Evolutionary conservation across 2,329 filamentous ascomycete genomes (phyloP), one percentile per base, ranked within the genome.

Genomic region (Drechslerella coelobrocha): DNA sequence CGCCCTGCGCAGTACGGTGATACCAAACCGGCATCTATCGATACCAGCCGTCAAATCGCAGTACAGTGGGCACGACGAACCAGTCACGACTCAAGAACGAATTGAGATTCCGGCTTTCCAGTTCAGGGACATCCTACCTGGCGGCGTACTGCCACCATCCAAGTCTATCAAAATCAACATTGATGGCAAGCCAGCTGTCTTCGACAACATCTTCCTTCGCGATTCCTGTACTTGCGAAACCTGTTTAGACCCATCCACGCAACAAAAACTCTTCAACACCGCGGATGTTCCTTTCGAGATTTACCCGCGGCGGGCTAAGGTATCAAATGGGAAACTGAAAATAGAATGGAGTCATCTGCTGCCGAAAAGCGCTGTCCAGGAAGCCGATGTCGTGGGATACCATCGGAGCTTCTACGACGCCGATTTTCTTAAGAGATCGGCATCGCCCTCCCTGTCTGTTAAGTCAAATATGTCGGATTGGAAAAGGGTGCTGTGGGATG

Each of bases 251-350:
- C 80, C 82, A 2, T 83, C 84, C 43, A 86, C 85, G 14, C 83
- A 81, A 43, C 86, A 89, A 76, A 88, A 88, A 78, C 80, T 81
- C 37, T 90, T 90, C 78, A 83, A 84, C 60, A 87, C 86, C 0
- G 81, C 82, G 19, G 86, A 91, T 55, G 87, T 91, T 43, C 85
- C 87, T 0, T 27, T 74, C 7, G 72, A 81, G 29, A 83, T 88
- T 50, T 54, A 73, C 12, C 78, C 80, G 2, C 75, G 77, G 34
- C 68, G 78, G 23, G 68, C 82, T 31, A 72, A 78, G 29, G 75
- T 78, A 56, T 74, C 80, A 19, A 78, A 82, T 17, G 81, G 81
- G 7, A 78, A 79, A 0, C 78, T 91, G 10, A 79, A 82, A 19
- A 78, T 93, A 6, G 76, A 79, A n/a, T 94, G 90, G 86, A 75